phyloP scores from a whole-genome alignment of 306 rosid species.

The Cucurbita argyrosperma region DNA sequence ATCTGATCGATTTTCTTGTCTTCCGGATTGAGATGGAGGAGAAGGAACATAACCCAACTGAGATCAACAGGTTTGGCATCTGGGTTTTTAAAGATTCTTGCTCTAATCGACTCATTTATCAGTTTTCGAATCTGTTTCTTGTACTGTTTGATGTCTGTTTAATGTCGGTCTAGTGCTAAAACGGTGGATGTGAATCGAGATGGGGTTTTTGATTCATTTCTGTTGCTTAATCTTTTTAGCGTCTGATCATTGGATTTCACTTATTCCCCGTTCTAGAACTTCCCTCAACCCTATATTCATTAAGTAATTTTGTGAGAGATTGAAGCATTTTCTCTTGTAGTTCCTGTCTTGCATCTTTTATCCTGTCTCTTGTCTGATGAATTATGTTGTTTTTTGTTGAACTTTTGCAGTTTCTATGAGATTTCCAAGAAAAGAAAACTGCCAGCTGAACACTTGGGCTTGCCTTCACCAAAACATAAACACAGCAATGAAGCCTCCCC shows the following conservation, averaged over 20 bases:
- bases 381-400: neutral
- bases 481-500: constrained; percentile 26
- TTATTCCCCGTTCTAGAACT: neutral
- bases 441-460: constrained; percentile 41
- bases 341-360: neutral
- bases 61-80: constrained; percentile 1
- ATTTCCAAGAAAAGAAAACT: constrained; percentile 63
- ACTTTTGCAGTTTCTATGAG: constrained; percentile 21
- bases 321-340: neutral
- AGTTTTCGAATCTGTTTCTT: neutral
- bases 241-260: neutral
- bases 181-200: neutral
- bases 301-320: neutral
- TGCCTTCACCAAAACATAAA: constrained; percentile 45
- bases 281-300: neutral
- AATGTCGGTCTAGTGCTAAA: neutral
- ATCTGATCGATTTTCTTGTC: neutral
- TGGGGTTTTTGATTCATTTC: neutral
- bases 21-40: neutral
- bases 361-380: neutral
- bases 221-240: neutral
- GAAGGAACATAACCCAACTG: neutral
- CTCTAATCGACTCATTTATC: neutral
- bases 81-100: neutral
- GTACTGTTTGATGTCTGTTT: neutral